Conservation (phyloP, 83 land plant species). For the Thuja plicata region DNA sequence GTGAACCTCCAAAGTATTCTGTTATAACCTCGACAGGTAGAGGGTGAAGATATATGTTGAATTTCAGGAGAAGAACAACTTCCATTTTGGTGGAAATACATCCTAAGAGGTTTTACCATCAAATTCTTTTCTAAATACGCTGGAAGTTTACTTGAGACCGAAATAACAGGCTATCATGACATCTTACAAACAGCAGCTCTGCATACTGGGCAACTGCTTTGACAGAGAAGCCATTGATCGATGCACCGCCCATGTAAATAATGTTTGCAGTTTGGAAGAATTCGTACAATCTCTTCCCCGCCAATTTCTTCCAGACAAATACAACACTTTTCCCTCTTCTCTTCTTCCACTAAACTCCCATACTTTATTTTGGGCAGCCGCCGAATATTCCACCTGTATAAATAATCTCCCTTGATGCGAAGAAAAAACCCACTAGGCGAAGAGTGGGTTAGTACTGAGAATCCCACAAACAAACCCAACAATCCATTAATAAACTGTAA, state of each 20-base stretch:
- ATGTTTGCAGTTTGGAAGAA: background rate
- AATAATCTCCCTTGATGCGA: background rate
- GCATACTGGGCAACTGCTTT: background rate
- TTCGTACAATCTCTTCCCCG: background rate
- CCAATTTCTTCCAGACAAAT: background rate
- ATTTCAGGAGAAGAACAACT: too few relatives aligned
- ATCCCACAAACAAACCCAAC: background rate
- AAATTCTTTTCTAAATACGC: too few relatives aligned
- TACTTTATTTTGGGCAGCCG: background rate
- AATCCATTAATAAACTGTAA: background rate
- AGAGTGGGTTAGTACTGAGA: background rate
- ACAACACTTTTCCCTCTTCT: background rate
- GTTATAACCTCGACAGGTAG: too few relatives aligned
- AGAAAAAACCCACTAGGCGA: background rate
- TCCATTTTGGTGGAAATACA: too few relatives aligned
- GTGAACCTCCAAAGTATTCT: too few relatives aligned
- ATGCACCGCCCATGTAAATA: background rate
- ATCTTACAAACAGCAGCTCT: background rate
- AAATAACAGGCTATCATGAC: too few relatives aligned
- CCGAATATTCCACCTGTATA: background rate
- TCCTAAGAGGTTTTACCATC: too few relatives aligned
- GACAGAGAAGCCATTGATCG: background rate
- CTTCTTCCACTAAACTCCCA: background rate
- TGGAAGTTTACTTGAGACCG: too few relatives aligned
- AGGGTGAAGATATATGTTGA: too few relatives aligned